These are phyloP conservation scores for Pontederia crassipes DNA, from an alignment of 176 grass and related monocot genomes.

Conservation along the genomic window DNA sequence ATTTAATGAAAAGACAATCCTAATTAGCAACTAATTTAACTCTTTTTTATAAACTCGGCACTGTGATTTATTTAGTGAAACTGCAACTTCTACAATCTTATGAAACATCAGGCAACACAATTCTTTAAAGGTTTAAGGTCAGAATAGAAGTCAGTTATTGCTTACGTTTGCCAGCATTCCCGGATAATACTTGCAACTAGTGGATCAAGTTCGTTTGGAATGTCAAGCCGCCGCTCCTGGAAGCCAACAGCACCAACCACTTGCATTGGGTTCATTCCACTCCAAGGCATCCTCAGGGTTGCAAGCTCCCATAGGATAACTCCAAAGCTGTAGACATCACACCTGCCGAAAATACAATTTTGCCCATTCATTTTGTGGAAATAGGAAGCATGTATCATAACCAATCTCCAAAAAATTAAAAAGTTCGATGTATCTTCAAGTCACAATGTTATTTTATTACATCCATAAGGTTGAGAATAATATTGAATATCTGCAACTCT, in stretches of 20 bases:
- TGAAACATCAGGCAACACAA: no score
- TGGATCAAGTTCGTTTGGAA: conserved; percentile 91
- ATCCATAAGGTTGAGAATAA: no score
- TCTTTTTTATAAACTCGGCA: no score
- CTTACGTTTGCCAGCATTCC: conserved; percentile 97
- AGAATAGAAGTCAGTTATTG: neutral
- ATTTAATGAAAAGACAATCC: neutral
- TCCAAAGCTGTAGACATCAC: conserved; percentile 96
- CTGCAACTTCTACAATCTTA: no score
- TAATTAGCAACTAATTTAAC: no score
- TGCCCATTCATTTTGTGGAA: conserved; percentile 12
- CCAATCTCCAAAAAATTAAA: no score
- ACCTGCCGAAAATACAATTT: conserved; percentile 32
- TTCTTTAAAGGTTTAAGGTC: no score
- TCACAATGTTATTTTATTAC: no score
- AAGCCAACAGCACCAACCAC: conserved; percentile 98
- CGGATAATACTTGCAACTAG: conserved; percentile 71
- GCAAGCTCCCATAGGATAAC: conserved; percentile 97
- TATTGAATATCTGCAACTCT: no score
- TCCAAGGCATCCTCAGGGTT: conserved; percentile 90
- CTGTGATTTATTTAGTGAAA: no score
- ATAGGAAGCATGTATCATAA: neutral
- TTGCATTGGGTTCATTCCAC: conserved; percentile 98
- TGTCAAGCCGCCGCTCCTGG: conserved; percentile 79
- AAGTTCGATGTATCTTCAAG: no score